Evolutionary conservation across 2,329 filamentous ascomycete species (phyloP).

Genomic region (Aspergillus novoparasiticus): DNA sequence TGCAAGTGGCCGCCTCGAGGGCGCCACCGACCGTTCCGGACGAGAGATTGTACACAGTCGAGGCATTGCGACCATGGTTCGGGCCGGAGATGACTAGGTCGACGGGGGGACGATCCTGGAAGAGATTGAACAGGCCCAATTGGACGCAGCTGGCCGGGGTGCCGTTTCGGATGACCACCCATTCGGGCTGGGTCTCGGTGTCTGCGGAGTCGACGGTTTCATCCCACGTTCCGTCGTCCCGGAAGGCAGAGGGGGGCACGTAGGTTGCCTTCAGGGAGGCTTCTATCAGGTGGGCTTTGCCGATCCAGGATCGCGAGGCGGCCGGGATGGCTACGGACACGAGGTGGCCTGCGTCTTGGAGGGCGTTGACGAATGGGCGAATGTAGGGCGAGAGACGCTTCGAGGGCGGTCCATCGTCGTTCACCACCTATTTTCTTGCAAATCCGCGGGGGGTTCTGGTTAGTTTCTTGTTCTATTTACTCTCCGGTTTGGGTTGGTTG

Average conservation of each 20-base stretch:
- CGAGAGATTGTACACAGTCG: slow-evolving; percentile 73
- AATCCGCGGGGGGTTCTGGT: slow-evolving; percentile 1
- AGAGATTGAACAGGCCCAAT: slow-evolving; percentile 76
- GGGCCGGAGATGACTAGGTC: slow-evolving; percentile 76
- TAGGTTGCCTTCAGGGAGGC: slow-evolving; percentile 78
- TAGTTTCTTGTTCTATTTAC: not conserved
- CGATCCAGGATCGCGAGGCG: slow-evolving; percentile 90
- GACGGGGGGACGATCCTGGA: slow-evolving; percentile 65
- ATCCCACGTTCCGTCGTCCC: slow-evolving; percentile 58
- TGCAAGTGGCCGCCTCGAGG: slow-evolving; percentile 72
- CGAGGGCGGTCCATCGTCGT: slow-evolving; percentile 77
- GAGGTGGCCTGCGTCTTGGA: slow-evolving; percentile 71
- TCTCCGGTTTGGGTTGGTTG: not conserved
- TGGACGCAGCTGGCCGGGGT: slow-evolving; percentile 77
- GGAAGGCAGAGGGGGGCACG: slow-evolving; percentile 64
- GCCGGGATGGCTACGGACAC: slow-evolving; percentile 88
- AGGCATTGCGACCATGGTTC: slow-evolving; percentile 79
- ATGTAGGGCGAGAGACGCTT: slow-evolving; percentile 73
- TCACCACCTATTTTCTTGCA: slow-evolving; percentile 44
- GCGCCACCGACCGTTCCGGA: slow-evolving; percentile 77
- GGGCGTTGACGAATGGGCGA: slow-evolving; percentile 67
- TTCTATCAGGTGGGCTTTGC: slow-evolving; percentile 92
- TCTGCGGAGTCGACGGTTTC: slow-evolving; percentile 45
- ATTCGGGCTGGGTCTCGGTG: slow-evolving; percentile 46
- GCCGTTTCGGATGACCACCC: slow-evolving; percentile 71